phyloP scores from a whole-genome alignment of 129 eudicot species.

The Artemisia argyi region DNA sequence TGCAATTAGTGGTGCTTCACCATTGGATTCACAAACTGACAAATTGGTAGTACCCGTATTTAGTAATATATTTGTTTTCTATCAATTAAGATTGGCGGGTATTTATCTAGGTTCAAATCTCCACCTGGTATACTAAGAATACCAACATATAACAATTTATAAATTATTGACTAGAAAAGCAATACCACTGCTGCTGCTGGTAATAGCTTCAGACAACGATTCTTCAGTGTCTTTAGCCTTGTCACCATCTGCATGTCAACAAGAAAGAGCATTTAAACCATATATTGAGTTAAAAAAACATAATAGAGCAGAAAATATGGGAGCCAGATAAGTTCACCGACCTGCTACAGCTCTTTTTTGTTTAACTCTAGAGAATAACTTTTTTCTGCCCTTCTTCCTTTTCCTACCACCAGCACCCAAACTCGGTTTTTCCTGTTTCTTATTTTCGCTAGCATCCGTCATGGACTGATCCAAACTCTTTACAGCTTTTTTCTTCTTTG shows the following conservation, averaged over 20 bases:
- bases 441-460: conserved; percentile 35
- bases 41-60: too few species aligned
- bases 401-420: conserved; percentile 41
- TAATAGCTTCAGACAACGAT: conserved; percentile 20
- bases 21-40: too few species aligned
- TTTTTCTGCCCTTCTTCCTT: conserved; percentile 39
- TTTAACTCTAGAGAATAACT: conserved; percentile 32
- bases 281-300: neutral
- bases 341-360: conserved; percentile 36
- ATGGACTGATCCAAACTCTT: conserved; percentile 37
- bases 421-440: conserved; percentile 15
- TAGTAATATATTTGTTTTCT: too few species aligned
- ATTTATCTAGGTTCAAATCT: too few species aligned
- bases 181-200: conserved; percentile 34
- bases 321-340: conserved; percentile 20
- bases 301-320: conserved; percentile 7
- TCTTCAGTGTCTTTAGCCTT: conserved; percentile 23
- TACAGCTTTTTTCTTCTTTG: conserved; percentile 35
- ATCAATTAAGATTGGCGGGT: too few species aligned
- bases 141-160: neutral
- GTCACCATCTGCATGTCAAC: conserved; percentile 22
- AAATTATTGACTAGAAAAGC: conserved; percentile 14
- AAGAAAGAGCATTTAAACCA: conserved; percentile 11
- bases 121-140: too few species aligned
- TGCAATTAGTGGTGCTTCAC: too few species aligned